Evolutionary conservation across 352 stramenopile species (phyloP).

Genomic region (Thraustochytrium sp.): DNA sequence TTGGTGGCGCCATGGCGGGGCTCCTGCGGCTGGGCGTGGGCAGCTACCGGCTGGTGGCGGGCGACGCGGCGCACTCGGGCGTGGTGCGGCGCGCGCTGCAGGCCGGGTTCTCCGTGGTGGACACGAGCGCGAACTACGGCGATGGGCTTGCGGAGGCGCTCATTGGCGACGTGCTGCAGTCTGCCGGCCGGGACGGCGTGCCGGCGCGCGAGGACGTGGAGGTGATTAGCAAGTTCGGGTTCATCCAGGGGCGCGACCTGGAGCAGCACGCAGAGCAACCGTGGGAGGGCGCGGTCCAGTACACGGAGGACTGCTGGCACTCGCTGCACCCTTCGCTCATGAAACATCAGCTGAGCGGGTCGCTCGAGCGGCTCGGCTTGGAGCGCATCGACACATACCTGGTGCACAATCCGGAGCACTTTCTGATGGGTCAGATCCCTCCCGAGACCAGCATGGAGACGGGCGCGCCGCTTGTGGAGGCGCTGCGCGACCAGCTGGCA

Average conservation of each 20-base stretch:
- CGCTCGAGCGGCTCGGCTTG: background rate
- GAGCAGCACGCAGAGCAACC: background rate
- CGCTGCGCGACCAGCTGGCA: background rate
- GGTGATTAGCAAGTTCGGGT: conserved; percentile 41
- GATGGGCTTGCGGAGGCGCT: background rate
- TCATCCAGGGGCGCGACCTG: conserved; percentile 12
- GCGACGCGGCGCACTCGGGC: background rate
- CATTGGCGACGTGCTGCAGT: background rate
- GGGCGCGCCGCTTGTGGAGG: background rate
- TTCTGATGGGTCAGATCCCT: conserved; percentile 17
- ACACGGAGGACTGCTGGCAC: conserved; percentile 42
- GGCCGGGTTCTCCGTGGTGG: conserved; percentile 1
- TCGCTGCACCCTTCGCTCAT: background rate
- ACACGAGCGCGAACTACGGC: conserved; percentile 37
- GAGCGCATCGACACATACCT: conserved; percentile 18
- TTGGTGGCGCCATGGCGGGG: too few relatives aligned
- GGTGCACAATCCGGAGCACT: conserved; percentile 39
- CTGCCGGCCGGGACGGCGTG: background rate
- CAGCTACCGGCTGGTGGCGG: conserved; percentile 16
- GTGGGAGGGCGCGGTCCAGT: conserved; percentile 1
- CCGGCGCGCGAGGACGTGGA: background rate
- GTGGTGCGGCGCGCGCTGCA: background rate
- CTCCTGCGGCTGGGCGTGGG: background rate
- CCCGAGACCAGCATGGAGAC: background rate
- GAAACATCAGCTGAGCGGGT: background rate